Conservation (phyloP, 2,329 filamentous ascomycete species). For the Bimuria novae-zelandiae region DNA sequence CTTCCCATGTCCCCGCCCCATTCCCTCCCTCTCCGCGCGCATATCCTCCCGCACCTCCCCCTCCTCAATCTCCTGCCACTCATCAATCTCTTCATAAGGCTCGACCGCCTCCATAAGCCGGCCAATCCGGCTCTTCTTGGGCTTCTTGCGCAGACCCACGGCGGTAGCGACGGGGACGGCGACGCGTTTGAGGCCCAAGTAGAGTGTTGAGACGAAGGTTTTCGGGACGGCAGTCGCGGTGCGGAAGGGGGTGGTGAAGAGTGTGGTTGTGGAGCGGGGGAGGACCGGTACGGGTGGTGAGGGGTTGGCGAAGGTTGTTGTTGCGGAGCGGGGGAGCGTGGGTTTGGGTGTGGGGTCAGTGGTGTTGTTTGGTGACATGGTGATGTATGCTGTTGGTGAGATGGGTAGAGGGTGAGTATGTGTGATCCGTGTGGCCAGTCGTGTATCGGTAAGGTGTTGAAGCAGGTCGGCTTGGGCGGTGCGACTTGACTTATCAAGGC, state of each 20-base stretch:
- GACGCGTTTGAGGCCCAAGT: background rate
- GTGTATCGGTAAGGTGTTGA: too few species aligned
- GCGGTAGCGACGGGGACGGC: background rate
- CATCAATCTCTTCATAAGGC: background rate
- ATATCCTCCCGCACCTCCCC: background rate
- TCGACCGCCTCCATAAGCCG: background rate
- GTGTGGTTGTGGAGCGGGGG: background rate
- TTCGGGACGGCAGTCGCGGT: background rate
- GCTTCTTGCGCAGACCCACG: background rate
- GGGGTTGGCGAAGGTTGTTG: background rate
- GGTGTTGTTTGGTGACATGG: background rate
- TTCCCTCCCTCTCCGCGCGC: background rate
- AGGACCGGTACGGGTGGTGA: background rate
- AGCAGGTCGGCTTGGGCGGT: too few species aligned
- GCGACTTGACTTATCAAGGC: too few species aligned
- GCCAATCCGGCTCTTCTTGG: background rate
- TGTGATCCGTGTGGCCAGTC: too few species aligned
- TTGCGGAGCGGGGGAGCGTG: background rate
- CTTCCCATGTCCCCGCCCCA: background rate
- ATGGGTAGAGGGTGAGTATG: too few species aligned
- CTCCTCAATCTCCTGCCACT: background rate
- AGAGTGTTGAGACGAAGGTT: background rate
- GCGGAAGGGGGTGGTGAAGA: background rate
- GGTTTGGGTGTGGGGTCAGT: background rate
- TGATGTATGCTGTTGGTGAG: background rate